These are phyloP conservation scores for Apiotrichum brassicae DNA, from an alignment of 1,284 basidiomycete genomes.

Conservation along the genomic window DNA sequence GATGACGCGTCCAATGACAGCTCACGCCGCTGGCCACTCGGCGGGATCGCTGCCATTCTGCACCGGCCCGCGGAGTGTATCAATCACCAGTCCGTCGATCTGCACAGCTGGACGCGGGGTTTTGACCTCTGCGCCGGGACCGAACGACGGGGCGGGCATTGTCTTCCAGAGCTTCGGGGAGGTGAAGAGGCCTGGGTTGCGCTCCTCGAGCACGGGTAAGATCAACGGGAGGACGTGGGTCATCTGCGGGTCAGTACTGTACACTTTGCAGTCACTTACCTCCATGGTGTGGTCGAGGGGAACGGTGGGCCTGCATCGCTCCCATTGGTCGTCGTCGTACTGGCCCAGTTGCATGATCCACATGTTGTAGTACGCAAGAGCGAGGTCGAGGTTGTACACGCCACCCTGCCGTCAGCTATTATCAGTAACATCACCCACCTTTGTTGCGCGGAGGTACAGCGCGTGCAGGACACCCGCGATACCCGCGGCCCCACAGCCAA, in stretches of 20 bases:
- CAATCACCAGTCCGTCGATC: no score
- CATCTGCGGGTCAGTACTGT: neutral
- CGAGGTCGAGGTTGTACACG: constrained; percentile 6
- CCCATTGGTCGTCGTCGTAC: constrained; percentile 8
- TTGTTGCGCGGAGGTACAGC: constrained; percentile 4
- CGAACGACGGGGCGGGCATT: no score
- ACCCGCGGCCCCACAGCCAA: constrained; percentile 7
- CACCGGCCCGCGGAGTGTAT: no score
- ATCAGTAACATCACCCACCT: no score
- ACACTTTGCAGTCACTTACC: neutral
- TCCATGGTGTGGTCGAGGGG: constrained; percentile 9
- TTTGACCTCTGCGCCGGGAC: no score
- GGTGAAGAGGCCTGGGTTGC: constrained; percentile 2
- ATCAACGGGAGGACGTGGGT: neutral
- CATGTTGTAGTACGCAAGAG: constrained; percentile 10
- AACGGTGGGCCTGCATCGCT: neutral
- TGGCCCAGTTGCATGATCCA: constrained; percentile 3
- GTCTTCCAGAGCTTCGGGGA: constrained; percentile 8
- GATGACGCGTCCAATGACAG: no score
- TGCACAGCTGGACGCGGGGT: no score
- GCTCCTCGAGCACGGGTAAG: neutral
- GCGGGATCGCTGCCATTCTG: neutral
- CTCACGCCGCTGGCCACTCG: neutral
- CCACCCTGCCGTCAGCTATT: constrained; percentile 3
- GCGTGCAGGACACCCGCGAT: constrained; percentile 9